These are phyloP conservation scores for Boletus eberwhitei DNA, from an alignment of 768 basidiomycete genomes.

Conservation along the genomic window DNA sequence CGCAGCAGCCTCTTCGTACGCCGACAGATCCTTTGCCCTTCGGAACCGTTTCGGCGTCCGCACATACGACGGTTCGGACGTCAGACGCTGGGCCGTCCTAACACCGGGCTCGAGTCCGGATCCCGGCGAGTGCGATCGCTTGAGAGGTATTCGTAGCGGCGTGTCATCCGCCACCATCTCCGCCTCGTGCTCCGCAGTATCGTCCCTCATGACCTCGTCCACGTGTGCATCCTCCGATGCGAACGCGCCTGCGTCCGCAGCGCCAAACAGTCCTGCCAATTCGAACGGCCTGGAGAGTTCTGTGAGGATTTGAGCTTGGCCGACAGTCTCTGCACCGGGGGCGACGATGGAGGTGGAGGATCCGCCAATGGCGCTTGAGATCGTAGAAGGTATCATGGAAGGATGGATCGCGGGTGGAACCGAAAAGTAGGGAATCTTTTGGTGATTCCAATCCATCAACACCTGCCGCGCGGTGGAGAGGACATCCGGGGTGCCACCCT, in stretches of 20 bases:
- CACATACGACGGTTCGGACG: neutral
- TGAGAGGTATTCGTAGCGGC: conserved; percentile 31
- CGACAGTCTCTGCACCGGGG: conserved; percentile 75
- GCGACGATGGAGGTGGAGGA: conserved; percentile 38
- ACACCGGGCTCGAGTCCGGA: neutral
- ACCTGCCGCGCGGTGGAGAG: conserved; percentile 78
- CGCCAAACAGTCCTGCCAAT: conserved; percentile 75
- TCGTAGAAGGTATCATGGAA: conserved; percentile 58
- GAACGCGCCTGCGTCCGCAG: conserved; percentile 80
- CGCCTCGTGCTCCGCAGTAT: conserved; percentile 33
- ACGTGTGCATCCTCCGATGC: conserved; percentile 24
- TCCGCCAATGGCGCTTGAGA: conserved; percentile 35
- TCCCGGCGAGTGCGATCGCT: conserved; percentile 19
- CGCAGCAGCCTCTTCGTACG: conserved; percentile 50
- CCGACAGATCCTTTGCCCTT: conserved; percentile 50
- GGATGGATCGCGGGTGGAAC: conserved; percentile 76
- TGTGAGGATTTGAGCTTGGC: conserved; percentile 74
- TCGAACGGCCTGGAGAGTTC: conserved; percentile 77
- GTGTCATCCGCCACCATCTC: conserved; percentile 41
- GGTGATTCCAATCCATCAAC: conserved; percentile 91
- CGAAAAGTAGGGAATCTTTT: conserved; percentile 91
- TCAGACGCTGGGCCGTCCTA: neutral
- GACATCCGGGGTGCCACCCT: conserved; percentile 92
- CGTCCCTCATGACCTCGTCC: conserved; percentile 40
- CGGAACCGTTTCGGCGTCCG: conserved; percentile 58